A percentile compares a stretch with the other conserved stretches of the same genome.
These are phyloP conservation scores for Forsythia suspensa DNA, from an alignment of 257 asterid genomes.

Conservation along the genomic window DNA sequence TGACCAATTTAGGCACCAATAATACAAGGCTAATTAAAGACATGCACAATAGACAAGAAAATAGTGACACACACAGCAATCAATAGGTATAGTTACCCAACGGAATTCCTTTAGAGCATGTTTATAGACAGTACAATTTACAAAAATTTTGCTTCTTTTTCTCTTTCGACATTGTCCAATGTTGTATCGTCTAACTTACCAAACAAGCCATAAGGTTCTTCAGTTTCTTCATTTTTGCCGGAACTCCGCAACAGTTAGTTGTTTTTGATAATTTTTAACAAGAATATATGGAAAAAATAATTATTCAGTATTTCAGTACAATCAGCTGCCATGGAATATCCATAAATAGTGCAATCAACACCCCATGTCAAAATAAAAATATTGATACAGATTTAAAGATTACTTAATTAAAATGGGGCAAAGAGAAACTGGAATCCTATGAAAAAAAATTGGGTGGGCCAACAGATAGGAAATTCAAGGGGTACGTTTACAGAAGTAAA, in stretches of 20 bases:
- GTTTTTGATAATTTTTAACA: constrained; percentile 6
- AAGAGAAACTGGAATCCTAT: background rate
- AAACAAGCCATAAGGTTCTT: background rate
- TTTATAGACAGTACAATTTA: background rate
- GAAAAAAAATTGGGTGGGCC: background rate
- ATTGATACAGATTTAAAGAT: background rate
- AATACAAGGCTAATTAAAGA: constrained; percentile 3
- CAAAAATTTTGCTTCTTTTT: background rate
- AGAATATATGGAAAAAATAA: background rate
- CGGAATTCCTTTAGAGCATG: background rate
- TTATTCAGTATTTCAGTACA: background rate
- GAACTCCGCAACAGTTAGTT: background rate
- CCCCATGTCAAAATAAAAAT: background rate
- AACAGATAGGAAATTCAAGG: background rate
- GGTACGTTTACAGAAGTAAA: background rate
- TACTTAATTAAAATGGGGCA: background rate
- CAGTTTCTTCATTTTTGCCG: background rate
- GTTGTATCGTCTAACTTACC: background rate
- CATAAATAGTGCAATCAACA: background rate
- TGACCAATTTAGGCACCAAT: background rate
- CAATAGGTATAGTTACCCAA: background rate
- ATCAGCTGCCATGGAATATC: background rate
- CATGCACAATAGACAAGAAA: constrained; percentile 8
- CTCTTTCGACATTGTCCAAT: background rate
- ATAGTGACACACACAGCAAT: background rate